A percentile compares a stretch with the other conserved stretches of the same genome.
Evolutionary conservation across 768 basidiomycete genomes (phyloP).

Genomic region (Cantharellus cinnabarinus): DNA sequence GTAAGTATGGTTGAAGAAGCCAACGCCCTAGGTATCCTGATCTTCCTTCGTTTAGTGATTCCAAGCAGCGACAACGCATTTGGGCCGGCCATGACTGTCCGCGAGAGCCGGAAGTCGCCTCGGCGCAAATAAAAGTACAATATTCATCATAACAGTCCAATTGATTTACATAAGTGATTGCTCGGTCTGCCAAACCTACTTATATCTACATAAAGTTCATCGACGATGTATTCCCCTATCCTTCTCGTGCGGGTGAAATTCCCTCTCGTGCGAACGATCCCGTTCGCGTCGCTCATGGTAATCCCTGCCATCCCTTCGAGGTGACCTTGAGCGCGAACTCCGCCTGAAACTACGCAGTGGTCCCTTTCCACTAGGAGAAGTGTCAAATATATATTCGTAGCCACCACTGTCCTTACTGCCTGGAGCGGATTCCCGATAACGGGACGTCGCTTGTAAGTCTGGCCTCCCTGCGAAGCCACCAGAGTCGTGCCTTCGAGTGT

Average conservation of each 20-base stretch:
- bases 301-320: not conserved
- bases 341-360: not conserved
- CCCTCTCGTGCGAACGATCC: too few species aligned
- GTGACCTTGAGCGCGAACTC: not conserved
- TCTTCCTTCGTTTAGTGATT: not conserved
- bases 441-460: slow-evolving; percentile 50
- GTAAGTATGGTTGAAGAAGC: not conserved
- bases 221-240: too few species aligned
- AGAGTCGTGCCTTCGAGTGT: slow-evolving; percentile 16
- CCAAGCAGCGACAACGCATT: not conserved
- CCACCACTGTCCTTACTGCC: slow-evolving; percentile 17
- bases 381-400: slow-evolving; percentile 76
- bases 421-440: slow-evolving; percentile 32
- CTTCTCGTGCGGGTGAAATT: too few species aligned
- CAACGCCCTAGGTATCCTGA: not conserved
- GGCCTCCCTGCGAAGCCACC: slow-evolving; percentile 49
- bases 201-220: too few species aligned
- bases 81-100: not conserved
- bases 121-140: too few species aligned
- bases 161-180: too few species aligned
- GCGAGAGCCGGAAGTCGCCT: not conserved
- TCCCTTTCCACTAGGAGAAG: slow-evolving; percentile 10
- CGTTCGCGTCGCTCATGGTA: not conserved
- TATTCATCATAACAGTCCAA: too few species aligned
- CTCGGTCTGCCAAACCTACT: too few species aligned